Conservation (phyloP, 441 rosid species). For the Aleurites moluccanus region DNA sequence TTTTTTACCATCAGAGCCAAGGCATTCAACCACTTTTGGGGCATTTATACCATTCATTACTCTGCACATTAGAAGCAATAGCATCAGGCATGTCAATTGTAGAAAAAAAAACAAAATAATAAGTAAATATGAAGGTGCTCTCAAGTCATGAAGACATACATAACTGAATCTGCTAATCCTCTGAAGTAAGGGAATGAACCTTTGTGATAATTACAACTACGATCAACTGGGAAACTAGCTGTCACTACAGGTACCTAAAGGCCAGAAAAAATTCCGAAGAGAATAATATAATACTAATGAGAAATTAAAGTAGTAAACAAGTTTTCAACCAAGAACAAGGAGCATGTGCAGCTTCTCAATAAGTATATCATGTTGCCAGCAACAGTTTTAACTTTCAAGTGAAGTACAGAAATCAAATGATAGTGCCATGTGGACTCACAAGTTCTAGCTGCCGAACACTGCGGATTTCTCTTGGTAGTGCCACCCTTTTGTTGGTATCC, state of each 20-base stretch:
- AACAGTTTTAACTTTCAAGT: conserved; percentile 2
- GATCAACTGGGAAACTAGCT: conserved; percentile 79
- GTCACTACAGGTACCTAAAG: conserved; percentile 95
- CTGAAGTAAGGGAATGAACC: conserved; percentile 87
- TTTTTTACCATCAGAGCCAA: conserved; percentile 89
- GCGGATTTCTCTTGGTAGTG: conserved; percentile 90
- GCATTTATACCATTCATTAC: conserved; percentile 97
- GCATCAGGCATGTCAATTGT: conserved; percentile 19
- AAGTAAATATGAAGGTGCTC: conserved; percentile 25
- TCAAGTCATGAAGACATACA: conserved; percentile 43
- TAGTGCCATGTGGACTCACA: conserved; percentile 46
- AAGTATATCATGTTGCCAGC: not conserved
- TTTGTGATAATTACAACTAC: conserved; percentile 68
- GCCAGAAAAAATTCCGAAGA: conserved; percentile 15
- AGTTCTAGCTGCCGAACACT: conserved; percentile 81
- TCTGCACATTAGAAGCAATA: conserved; percentile 43
- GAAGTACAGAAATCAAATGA: conserved; percentile 20
- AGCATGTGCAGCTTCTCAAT: not conserved
- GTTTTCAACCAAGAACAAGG: not conserved
- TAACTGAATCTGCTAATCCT: conserved; percentile 82
- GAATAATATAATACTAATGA: not conserved
- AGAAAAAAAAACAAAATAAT: conserved; percentile 18
- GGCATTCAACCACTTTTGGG: conserved; percentile 93
- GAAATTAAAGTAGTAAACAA: not conserved
- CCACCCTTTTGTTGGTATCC: conserved; percentile 72